A percentile compares a stretch with the other conserved stretches of the same genome.
phyloP scores from a whole-genome alignment of 352 stramenopile genomes.

The Phytophthora brassicae region DNA sequence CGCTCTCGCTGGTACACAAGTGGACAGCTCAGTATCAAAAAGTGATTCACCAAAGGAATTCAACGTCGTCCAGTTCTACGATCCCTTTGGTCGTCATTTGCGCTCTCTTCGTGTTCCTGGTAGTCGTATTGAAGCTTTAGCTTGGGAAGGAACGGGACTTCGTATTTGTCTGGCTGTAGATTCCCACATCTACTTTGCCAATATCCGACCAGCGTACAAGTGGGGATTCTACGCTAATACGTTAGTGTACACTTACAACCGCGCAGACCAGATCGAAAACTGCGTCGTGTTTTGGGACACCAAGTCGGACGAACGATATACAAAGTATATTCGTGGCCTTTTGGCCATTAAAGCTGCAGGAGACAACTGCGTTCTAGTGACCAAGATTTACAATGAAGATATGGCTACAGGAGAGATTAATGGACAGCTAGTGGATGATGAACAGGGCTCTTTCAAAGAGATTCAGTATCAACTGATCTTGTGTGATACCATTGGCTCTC shows the following conservation, averaged over 20 bases:
- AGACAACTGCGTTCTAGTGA: conserved; percentile 87
- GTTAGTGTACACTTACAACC: conserved; percentile 92
- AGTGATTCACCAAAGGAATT: conserved; percentile 56
- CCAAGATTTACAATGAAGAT: conserved; percentile 83
- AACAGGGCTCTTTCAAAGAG: conserved; percentile 45
- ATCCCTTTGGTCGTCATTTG: conserved; percentile 83
- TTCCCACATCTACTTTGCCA: conserved; percentile 96
- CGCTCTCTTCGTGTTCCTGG: conserved; percentile 89
- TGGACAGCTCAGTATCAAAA: conserved; percentile 32
- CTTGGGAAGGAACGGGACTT: conserved; percentile 91
- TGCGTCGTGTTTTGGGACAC: conserved; percentile 93
- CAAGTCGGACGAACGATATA: conserved; percentile 82
- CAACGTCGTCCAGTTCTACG: conserved; percentile 93
- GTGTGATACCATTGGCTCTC: conserved; percentile 83
- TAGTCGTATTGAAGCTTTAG: conserved; percentile 82
- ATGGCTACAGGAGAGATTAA: conserved; percentile 33
- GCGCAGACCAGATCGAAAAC: conserved; percentile 85
- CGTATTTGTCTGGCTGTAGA: conserved; percentile 93
- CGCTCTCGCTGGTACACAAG: conserved; percentile 77
- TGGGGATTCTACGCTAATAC: conserved; percentile 90
- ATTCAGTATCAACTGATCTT: conserved; percentile 86
- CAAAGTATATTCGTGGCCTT: conserved; percentile 86
- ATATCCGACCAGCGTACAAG: conserved; percentile 92
- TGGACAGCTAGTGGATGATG: conserved; percentile 23
- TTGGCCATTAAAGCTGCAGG: conserved; percentile 77